phyloP scores from a whole-genome alignment of 1,139 yeast genomes.

The Pichia sp. region DNA sequence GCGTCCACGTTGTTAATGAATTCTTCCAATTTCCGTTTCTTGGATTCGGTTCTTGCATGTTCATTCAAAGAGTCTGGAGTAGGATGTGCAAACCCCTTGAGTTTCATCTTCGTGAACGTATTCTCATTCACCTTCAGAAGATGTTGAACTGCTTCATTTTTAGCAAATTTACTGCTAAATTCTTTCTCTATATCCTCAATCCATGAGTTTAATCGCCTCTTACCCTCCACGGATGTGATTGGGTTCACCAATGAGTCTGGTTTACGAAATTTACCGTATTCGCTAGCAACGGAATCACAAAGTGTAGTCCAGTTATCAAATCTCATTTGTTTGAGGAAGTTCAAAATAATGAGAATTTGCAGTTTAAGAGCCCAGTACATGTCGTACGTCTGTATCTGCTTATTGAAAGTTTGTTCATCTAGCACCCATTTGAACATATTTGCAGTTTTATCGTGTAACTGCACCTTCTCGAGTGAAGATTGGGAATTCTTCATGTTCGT shows the following conservation, averaged over 20 bases:
- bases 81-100: slow-evolving; percentile 23
- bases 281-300: slow-evolving; percentile 12
- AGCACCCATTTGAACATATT: slow-evolving; percentile 21
- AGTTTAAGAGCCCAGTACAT: slow-evolving; percentile 16
- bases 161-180: too few relatives aligned
- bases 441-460: slow-evolving; percentile 1
- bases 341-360: slow-evolving; percentile 20
- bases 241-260: slow-evolving; percentile 7
- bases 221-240: too few relatives aligned
- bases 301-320: slow-evolving; percentile 16
- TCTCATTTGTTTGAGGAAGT: slow-evolving; percentile 15
- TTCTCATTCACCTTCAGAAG: slow-evolving; percentile 16
- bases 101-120: slow-evolving; percentile 23
- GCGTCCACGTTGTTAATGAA: slow-evolving; percentile 8
- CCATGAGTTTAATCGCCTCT: too few relatives aligned
- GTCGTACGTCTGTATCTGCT: slow-evolving; percentile 14
- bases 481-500: background rate
- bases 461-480: too few relatives aligned
- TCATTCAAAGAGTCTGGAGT: slow-evolving; percentile 9
- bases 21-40: slow-evolving; percentile 20
- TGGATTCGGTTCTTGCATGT: slow-evolving; percentile 13
- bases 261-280: slow-evolving; percentile 11
- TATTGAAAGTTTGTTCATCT: slow-evolving; percentile 17
- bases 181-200: too few relatives aligned
- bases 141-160: too few relatives aligned